These are phyloP conservation scores for Monilinia fructicola DNA, from an alignment of 2,329 filamentous ascomycete species.

Conservation along the genomic window DNA sequence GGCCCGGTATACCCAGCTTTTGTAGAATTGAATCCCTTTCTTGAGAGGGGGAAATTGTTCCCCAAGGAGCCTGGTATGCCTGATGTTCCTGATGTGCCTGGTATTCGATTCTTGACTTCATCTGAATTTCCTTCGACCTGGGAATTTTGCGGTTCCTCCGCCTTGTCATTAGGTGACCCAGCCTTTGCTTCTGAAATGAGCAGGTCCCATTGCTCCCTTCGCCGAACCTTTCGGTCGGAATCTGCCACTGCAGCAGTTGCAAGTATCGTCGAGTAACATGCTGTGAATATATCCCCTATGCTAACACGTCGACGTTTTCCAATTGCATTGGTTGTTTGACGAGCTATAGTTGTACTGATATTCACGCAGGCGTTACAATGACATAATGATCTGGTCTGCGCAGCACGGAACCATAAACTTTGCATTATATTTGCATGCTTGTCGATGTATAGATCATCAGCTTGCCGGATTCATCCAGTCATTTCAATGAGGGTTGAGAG, in stretches of 20 bases:
- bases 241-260: constrained; percentile 65
- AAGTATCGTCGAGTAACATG: constrained; percentile 67
- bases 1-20: constrained; percentile 12
- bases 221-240: constrained; percentile 56
- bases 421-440: constrained; percentile 55
- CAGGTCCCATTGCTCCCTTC: constrained; percentile 59
- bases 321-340: constrained; percentile 51
- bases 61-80: not conserved
- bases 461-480: constrained; percentile 8
- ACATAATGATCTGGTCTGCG: constrained; percentile 60
- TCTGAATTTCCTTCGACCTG: not conserved
- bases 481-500: not conserved
- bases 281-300: constrained; percentile 58
- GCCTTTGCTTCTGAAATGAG: constrained; percentile 55
- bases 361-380: constrained; percentile 62
- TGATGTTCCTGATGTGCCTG: not conserved
- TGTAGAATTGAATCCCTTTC: constrained; percentile 1
- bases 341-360: constrained; percentile 46
- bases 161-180: constrained; percentile 19
- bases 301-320: constrained; percentile 50
- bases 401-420: constrained; percentile 65
- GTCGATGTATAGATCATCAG: constrained; percentile 11
- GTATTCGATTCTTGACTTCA: not conserved
- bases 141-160: constrained; percentile 22
- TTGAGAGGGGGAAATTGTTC: not conserved